Conservation (phyloP, 257 asterid species). For the Solanum chilense region DNA sequence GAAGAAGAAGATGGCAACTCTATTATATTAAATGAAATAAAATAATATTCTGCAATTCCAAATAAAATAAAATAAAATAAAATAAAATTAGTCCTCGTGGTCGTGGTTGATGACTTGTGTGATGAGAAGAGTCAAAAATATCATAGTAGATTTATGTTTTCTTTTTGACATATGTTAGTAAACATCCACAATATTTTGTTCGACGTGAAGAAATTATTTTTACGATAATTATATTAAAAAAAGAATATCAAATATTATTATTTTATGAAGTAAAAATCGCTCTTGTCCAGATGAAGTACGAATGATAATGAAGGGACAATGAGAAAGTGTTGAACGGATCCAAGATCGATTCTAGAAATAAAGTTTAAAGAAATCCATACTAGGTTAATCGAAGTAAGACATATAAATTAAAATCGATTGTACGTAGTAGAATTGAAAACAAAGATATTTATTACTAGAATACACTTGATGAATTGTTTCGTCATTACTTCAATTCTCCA, state of each 20-base stretch:
- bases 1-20: background rate
- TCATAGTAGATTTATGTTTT: background rate
- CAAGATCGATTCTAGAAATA: background rate
- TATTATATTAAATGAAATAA: background rate
- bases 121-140: background rate
- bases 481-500: background rate
- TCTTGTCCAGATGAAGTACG: background rate
- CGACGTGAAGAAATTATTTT: background rate
- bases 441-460: background rate
- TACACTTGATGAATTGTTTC: background rate
- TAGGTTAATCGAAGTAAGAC: background rate
- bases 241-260: too few species aligned
- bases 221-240: background rate
- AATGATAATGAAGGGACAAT: background rate
- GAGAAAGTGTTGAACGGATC: background rate
- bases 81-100: background rate
- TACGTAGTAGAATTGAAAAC: background rate
- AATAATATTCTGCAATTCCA: background rate
- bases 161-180: background rate
- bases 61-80: background rate
- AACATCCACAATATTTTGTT: background rate
- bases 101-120: background rate
- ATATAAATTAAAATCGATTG: background rate
- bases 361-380: background rate
- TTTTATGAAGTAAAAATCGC: too few species aligned